Evolutionary conservation across 73 alveolate species (phyloP).

Genomic region (Tetrahymena borealis): DNA sequence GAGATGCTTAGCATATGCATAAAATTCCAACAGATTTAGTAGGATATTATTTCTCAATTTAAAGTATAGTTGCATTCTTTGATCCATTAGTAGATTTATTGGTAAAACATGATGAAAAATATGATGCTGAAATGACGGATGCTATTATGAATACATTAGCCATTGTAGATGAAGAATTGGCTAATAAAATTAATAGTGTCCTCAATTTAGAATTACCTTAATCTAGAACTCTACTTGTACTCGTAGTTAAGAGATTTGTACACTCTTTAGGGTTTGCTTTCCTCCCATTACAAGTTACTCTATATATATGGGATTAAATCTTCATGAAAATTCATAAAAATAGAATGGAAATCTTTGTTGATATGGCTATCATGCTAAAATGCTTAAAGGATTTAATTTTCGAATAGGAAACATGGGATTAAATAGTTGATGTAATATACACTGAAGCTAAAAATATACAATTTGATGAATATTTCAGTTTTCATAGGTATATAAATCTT

Average conservation of each 20-base stretch:
- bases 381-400: constrained; percentile 17
- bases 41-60: constrained; percentile 28
- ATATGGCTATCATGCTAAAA: constrained; percentile 39
- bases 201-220: constrained; percentile 13
- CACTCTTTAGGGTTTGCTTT: constrained; percentile 47
- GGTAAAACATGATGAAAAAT: constrained; percentile 34
- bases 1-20: constrained; percentile 16
- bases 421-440: constrained; percentile 25
- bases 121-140: constrained; percentile 44
- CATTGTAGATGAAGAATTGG: constrained; percentile 39
- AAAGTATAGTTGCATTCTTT: constrained; percentile 20
- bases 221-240: constrained; percentile 17
- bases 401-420: constrained; percentile 29
- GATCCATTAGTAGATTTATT: constrained; percentile 42
- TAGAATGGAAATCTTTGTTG: constrained; percentile 33
- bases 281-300: constrained; percentile 27
- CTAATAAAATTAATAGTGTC: constrained; percentile 10
- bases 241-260: constrained; percentile 34
- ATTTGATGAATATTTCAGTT: constrained; percentile 4
- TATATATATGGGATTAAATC: constrained; percentile 31
- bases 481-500: neutral
- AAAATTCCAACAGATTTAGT: constrained; percentile 36
- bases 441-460: constrained; percentile 3
- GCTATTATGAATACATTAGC: constrained; percentile 31
- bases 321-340: constrained; percentile 33